These are phyloP conservation scores for Panellus pusillus DNA, from an alignment of 768 basidiomycete genomes.

Conservation along the genomic window DNA sequence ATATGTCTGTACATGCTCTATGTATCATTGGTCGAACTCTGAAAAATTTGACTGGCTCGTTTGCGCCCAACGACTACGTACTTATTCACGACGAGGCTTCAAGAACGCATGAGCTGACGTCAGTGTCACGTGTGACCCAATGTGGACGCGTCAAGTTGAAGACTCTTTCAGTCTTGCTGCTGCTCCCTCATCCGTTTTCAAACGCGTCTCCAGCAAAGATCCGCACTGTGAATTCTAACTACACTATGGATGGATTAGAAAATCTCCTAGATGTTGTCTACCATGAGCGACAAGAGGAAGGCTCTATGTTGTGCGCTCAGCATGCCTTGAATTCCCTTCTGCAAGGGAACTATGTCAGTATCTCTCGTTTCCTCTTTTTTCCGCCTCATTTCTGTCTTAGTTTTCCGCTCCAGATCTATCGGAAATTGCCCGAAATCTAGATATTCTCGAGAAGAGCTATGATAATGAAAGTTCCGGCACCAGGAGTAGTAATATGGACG, in stretches of 20 bases:
- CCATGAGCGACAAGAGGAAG: slow-evolving; percentile 74
- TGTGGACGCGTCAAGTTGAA: no score
- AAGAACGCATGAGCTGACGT: no score
- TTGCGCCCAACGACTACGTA: no score
- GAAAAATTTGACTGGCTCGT: no score
- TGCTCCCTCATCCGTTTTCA: no score
- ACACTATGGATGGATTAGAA: slow-evolving; percentile 31
- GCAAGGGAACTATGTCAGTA: slow-evolving; percentile 49
- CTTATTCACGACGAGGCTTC: no score
- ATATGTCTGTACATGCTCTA: background rate
- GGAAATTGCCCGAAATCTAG: slow-evolving; percentile 66
- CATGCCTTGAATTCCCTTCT: slow-evolving; percentile 82
- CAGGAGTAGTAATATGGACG: slow-evolving; percentile 84
- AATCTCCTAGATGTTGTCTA: slow-evolving; percentile 55
- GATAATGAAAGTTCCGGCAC: slow-evolving; percentile 44
- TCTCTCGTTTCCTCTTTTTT: background rate
- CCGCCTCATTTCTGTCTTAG: slow-evolving; percentile 37
- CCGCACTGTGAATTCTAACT: background rate
- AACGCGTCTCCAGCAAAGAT: background rate
- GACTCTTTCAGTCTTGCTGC: no score
- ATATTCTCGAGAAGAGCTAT: slow-evolving; percentile 63
- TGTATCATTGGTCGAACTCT: background rate
- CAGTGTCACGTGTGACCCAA: no score
- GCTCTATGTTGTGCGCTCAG: slow-evolving; percentile 83
- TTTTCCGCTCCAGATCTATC: slow-evolving; percentile 81